These are phyloP conservation scores for Macrophomina tecta DNA, from an alignment of 2,329 filamentous ascomycete species.

Conservation along the genomic window DNA sequence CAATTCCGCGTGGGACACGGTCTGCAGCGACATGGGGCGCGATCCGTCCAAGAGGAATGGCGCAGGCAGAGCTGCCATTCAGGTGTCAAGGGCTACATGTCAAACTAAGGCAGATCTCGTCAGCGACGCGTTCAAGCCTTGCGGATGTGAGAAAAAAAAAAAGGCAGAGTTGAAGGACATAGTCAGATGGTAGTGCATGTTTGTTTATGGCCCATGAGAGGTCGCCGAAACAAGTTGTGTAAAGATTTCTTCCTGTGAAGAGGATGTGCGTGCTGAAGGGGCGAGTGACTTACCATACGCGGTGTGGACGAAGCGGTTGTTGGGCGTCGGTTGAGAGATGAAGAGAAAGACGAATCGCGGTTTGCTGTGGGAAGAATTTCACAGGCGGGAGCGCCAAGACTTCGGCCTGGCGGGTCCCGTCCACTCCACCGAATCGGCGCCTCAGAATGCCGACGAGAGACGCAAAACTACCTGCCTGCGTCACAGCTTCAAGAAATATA, in stretches of 20 bases:
- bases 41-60: neutral
- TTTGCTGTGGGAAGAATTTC: constrained; percentile 18
- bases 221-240: constrained; percentile 62
- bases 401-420: neutral
- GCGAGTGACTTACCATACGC: constrained; percentile 10
- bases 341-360: neutral
- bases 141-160: neutral
- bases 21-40: neutral
- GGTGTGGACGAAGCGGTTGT: neutral
- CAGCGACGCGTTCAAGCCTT: constrained; percentile 8
- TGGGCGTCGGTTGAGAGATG: constrained; percentile 1
- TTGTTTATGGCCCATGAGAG: constrained; percentile 61
- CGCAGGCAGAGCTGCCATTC: neutral
- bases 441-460: neutral
- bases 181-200: constrained; percentile 68
- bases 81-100: neutral
- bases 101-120: neutral
- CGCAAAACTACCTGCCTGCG: constrained; percentile 22
- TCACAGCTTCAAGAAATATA: constrained; percentile 21
- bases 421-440: neutral
- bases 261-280: constrained; percentile 2
- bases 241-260: constrained; percentile 58
- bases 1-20: neutral
- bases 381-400: constrained; percentile 9
- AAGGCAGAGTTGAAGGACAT: constrained; percentile 19